A percentile compares a stretch with the other conserved stretches of the same genome.
These are phyloP conservation scores for Mycena polygramma DNA, from an alignment of 768 basidiomycete species.

Conservation along the genomic window DNA sequence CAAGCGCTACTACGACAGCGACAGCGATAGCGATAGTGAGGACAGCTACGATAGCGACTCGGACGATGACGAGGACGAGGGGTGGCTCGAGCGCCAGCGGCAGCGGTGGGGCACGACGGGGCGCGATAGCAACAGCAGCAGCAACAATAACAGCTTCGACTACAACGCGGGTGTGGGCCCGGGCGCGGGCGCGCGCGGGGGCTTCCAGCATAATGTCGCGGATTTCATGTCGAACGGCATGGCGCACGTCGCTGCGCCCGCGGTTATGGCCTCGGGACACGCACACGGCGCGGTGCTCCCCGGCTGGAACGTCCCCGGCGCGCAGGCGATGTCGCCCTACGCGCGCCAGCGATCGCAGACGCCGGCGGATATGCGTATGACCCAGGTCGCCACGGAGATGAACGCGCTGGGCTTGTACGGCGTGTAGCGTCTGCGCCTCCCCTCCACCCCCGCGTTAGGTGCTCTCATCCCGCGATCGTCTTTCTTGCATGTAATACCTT, in stretches of 20 bases:
- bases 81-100: slow-evolving; percentile 24
- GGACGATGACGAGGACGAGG: slow-evolving; percentile 29
- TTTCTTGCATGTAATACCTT: no score
- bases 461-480: no score
- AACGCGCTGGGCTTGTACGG: slow-evolving; percentile 31
- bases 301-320: slow-evolving; percentile 27
- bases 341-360: slow-evolving; percentile 13
- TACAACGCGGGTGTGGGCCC: no score
- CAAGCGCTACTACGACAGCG: slow-evolving; percentile 1
- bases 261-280: slow-evolving; percentile 7
- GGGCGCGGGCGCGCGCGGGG: neutral
- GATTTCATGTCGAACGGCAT: slow-evolving; percentile 33
- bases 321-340: slow-evolving; percentile 10
- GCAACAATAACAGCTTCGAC: no score
- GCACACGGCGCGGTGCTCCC: slow-evolving; percentile 7
- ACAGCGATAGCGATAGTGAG: neutral
- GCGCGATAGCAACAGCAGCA: neutral
- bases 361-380: slow-evolving; percentile 5
- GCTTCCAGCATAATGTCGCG: slow-evolving; percentile 30
- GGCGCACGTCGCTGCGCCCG: slow-evolving; percentile 10
- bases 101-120: slow-evolving; percentile 25
- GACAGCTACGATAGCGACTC: slow-evolving; percentile 13
- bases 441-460: neutral
- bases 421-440: slow-evolving; percentile 5
- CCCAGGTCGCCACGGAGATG: slow-evolving; percentile 23